Conservation (phyloP, 2,329 filamentous ascomycete species). For the Tolypocladium sp. region DNA sequence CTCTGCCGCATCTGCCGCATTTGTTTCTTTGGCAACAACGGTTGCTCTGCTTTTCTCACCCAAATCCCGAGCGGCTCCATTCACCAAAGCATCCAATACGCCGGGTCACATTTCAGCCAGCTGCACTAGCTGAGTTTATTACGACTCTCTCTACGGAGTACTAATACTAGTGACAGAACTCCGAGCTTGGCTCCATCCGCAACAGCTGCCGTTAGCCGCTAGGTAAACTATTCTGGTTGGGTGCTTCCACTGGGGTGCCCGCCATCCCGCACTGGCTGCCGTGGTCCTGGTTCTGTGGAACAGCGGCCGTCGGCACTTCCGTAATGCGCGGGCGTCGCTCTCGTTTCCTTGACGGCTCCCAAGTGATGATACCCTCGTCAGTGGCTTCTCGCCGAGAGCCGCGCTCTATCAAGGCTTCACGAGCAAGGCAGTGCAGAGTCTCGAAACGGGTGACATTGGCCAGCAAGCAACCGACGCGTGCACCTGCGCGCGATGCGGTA, state of each 20-base stretch:
- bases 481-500: not conserved
- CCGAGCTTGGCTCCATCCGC: not conserved
- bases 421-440: not conserved
- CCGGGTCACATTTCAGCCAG: not conserved
- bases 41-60: not conserved
- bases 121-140: not conserved
- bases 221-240: not conserved
- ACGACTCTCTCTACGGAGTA: too few species aligned
- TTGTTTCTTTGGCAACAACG: not conserved
- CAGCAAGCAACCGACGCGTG: not conserved
- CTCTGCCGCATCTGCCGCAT: not conserved
- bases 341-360: not conserved
- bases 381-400: not conserved
- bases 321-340: not conserved
- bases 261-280: not conserved
- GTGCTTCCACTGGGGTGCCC: not conserved
- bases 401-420: not conserved
- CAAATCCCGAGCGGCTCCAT: not conserved
- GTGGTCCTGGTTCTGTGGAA: not conserved
- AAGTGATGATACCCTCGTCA: not conserved
- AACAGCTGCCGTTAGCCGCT: not conserved
- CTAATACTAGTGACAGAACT: not conserved
- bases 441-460: not conserved
- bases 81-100: not conserved
- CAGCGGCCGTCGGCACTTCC: not conserved